Evolutionary conservation across 768 basidiomycete genomes (phyloP), one percentile per base, ranked within the genome.

Genomic region (Collybia sordida): DNA sequence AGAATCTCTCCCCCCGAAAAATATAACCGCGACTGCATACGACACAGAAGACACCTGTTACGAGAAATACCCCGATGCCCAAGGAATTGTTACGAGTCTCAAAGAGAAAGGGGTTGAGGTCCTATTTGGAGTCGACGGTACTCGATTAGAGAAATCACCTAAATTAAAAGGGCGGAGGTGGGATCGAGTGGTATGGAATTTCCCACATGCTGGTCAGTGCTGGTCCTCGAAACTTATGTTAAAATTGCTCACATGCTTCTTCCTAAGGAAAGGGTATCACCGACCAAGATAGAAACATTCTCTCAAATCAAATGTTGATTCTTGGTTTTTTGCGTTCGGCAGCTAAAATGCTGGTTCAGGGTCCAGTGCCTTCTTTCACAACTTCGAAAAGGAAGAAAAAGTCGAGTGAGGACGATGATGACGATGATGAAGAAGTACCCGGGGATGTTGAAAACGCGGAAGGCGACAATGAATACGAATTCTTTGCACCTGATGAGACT

Each of bases 181-280:
- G 80, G 87, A 93, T 67, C 81, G 80, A 53, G 79, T 98, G 49
- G 82, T 91, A 6, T 98, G 93, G 86, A 97, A 98, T 65, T 98
- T 98, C 64, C 96, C 96, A 51, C 96, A 98, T 71, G 88, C 89
- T 60, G 95, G 95, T 91, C 60, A 55, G 82, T 60, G 11, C 41
- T 46, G 17, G 19, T 52, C 5, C 25, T 24, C 17, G 42, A 49
- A 51, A 35, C 47, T 7, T 47, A 12, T 3, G 3, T 31, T 4
- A 14, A 7, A 31, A 31, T 31, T 23, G 18, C n/a, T 49, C 35
- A 51, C 18, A 4, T 19, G 46, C 41, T 27, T 52, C 39, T 18
- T 53, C 31, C 31, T 36, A 60, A 91, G 89, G 90, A 21, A 91
- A 84, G 63, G 93, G 95, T 2, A 94, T 98, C 53, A 81, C 89